These are phyloP conservation scores for Penicillium sp. DNA, from an alignment of 2,329 filamentous ascomycete species.

Conservation along the genomic window DNA sequence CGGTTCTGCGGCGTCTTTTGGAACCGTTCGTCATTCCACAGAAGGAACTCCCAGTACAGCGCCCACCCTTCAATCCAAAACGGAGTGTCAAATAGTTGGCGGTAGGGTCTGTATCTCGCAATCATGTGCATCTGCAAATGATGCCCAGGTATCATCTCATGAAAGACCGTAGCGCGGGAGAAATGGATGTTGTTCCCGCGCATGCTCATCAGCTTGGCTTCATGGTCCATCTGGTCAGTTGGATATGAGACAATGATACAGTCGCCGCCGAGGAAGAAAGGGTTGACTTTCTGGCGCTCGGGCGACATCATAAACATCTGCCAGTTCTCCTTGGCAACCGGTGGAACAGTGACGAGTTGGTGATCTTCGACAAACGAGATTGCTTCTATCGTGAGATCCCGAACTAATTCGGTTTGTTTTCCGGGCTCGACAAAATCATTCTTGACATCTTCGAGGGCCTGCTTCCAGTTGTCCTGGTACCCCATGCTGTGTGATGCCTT, in stretches of 20 bases:
- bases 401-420: constrained; percentile 54
- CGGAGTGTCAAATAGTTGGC: constrained; percentile 54
- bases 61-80: constrained; percentile 61
- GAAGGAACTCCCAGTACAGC: constrained; percentile 60
- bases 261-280: constrained; percentile 59
- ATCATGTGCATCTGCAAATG: constrained; percentile 50
- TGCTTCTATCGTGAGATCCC: constrained; percentile 52
- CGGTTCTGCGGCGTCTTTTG: constrained; percentile 51
- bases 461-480: constrained; percentile 49
- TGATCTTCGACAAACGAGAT: constrained; percentile 53
- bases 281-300: constrained; percentile 53
- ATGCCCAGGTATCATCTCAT: constrained; percentile 58
- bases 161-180: constrained; percentile 58
- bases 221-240: constrained; percentile 34
- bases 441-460: constrained; percentile 57
- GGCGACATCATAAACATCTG: constrained; percentile 59
- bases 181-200: constrained; percentile 56
- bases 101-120: constrained; percentile 49
- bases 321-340: constrained; percentile 53
- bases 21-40: constrained; percentile 57
- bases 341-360: constrained; percentile 56
- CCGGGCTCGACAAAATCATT: constrained; percentile 54
- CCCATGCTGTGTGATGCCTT: constrained; percentile 51
- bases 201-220: constrained; percentile 59
- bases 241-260: constrained; percentile 55